Conservation (phyloP, 2,329 filamentous ascomycete species). For the Cladorrhinum sp. region DNA sequence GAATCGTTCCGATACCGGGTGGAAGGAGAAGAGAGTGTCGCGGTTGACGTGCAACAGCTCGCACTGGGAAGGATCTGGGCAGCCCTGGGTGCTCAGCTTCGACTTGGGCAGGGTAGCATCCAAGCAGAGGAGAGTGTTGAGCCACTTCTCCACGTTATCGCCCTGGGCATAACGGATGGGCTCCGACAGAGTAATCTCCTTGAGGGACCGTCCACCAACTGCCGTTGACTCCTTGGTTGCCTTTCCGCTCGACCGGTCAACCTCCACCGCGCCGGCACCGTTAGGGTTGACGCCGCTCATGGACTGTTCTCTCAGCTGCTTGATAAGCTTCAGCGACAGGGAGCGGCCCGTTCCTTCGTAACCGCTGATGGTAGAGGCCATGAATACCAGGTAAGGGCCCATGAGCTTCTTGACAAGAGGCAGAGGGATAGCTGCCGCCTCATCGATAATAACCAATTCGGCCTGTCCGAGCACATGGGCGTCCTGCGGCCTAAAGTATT, state of each 20-base stretch:
- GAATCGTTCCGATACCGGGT: constrained; percentile 95
- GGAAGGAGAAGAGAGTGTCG: constrained; percentile 96
- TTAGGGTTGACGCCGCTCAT: constrained; percentile 56
- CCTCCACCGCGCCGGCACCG: constrained; percentile 57
- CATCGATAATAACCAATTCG: constrained; percentile 92
- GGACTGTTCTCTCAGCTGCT: constrained; percentile 92
- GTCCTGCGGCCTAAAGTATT: constrained; percentile 97
- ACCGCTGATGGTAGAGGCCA: constrained; percentile 98
- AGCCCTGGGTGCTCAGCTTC: constrained; percentile 69
- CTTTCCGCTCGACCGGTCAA: constrained; percentile 78
- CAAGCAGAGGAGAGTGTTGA: constrained; percentile 89
- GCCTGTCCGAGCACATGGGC: constrained; percentile 92
- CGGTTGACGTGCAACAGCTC: constrained; percentile 92
- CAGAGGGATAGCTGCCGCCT: constrained; percentile 92
- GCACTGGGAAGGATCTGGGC: constrained; percentile 86
- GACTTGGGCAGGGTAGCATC: constrained; percentile 85
- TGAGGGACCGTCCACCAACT: constrained; percentile 69
- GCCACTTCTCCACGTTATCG: constrained; percentile 91
- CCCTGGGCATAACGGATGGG: constrained; percentile 92
- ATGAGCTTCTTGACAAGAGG: constrained; percentile 91
- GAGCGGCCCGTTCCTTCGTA: constrained; percentile 97
- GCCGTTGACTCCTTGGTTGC: constrained; percentile 61
- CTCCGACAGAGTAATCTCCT: constrained; percentile 89
- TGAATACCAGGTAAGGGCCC: constrained; percentile 96
- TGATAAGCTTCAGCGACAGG: constrained; percentile 91